Evolutionary conservation across 2,329 filamentous ascomycete species (phyloP).

Genomic region (Fusarium napiforme): DNA sequence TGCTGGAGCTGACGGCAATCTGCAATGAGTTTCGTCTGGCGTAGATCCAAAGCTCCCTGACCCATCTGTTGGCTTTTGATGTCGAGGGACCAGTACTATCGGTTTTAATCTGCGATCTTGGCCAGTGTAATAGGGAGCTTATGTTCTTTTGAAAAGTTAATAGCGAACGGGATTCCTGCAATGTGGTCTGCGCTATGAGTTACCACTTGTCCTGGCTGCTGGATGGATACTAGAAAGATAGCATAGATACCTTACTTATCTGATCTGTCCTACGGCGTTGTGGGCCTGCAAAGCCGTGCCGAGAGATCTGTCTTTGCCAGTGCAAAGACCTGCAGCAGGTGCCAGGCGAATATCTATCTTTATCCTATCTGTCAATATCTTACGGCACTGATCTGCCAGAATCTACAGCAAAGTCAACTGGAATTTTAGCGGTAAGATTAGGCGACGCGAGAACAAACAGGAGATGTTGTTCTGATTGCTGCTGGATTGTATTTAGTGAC

Average conservation of each 20-base stretch:
- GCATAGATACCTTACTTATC: too few species aligned
- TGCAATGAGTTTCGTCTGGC: neutral
- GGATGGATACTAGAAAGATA: too few species aligned
- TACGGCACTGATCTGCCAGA: neutral
- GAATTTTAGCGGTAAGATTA: neutral
- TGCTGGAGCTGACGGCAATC: neutral
- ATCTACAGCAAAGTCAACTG: fast-evolving
- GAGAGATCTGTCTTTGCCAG: too few species aligned
- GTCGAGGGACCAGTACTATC: neutral
- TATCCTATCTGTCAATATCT: neutral
- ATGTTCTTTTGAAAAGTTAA: too few species aligned
- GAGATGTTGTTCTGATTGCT: neutral
- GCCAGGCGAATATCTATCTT: fast-evolving
- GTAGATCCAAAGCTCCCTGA: neutral
- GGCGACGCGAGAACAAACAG: too few species aligned
- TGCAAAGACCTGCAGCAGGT: too few species aligned
- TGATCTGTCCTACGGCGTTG: too few species aligned
- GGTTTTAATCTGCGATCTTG: neutral
- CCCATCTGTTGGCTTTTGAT: neutral
- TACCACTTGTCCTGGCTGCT: too few species aligned
- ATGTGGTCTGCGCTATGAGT: too few species aligned
- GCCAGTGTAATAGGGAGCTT: neutral
- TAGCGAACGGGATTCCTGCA: too few species aligned
- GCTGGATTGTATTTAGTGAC: neutral
- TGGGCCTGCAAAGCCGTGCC: too few species aligned